Percentiles rank a stretch among this genome's conserved stretches.
Conservation (phyloP, 768 basidiomycete species). For the Leccinum ochraceum region DNA sequence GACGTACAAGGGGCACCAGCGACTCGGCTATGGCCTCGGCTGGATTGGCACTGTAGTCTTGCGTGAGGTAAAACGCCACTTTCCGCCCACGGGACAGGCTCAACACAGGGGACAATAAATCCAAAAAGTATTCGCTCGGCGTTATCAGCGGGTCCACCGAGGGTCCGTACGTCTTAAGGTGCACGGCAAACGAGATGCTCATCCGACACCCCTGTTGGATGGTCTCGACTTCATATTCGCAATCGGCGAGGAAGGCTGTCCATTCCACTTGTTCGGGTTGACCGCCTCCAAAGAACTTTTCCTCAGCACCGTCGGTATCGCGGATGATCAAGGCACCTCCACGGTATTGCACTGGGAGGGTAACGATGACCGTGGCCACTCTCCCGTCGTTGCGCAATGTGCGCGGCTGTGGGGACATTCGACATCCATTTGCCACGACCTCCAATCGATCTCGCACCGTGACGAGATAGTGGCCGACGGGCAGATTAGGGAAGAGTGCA, state of each 20-base stretch:
- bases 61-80: conserved; percentile 70
- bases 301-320: conserved; percentile 53
- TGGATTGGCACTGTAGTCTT: conserved; percentile 71
- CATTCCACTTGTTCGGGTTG: conserved; percentile 73
- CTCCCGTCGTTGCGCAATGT: conserved; percentile 62
- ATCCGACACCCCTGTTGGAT: conserved; percentile 72
- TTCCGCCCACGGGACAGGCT: conserved; percentile 71
- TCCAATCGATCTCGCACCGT: conserved; percentile 70
- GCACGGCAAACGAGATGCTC: conserved; percentile 70
- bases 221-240: conserved; percentile 71
- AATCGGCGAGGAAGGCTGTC: conserved; percentile 74
- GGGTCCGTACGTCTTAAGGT: conserved; percentile 66
- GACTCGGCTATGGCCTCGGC: conserved; percentile 68
- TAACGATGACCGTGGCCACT: conserved; percentile 71
- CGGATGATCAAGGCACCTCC: conserved; percentile 67
- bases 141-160: conserved; percentile 64
- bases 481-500: conserved; percentile 70
- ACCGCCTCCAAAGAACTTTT: conserved; percentile 63
- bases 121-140: conserved; percentile 74
- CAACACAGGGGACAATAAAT: conserved; percentile 67
- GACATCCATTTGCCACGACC: conserved; percentile 60
- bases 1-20: conserved; percentile 66
- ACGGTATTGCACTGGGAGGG: conserved; percentile 71
- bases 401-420: conserved; percentile 55
- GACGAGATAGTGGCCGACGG: conserved; percentile 68